These are phyloP conservation scores for Penicillium sp. DNA, from an alignment of 2,329 filamentous ascomycete species.

Conservation along the genomic window DNA sequence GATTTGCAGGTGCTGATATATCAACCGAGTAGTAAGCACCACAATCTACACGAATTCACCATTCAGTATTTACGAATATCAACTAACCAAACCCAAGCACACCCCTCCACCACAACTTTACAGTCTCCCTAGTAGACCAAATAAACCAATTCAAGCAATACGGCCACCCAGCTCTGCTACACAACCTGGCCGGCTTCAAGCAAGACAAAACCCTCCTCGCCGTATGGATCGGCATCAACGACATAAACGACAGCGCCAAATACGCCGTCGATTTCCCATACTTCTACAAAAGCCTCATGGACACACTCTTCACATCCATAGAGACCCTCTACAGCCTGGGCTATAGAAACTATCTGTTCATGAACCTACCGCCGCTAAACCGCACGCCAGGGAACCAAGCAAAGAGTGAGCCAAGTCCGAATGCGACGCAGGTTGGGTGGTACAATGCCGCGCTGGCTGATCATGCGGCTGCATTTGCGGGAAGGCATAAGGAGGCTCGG, in stretches of 20 bases:
- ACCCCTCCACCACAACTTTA: conserved; percentile 54
- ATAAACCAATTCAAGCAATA: conserved; percentile 51
- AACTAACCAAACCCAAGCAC: conserved; percentile 34
- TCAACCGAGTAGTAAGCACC: conserved; percentile 42
- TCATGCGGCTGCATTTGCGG: conserved; percentile 39
- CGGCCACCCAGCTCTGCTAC: conserved; percentile 43
- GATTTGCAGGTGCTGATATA: conserved; percentile 56
- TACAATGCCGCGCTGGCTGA: conserved; percentile 46
- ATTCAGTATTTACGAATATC: neutral
- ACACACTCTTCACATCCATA: conserved; percentile 45
- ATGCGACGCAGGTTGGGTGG: conserved; percentile 47
- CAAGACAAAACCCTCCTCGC: conserved; percentile 46
- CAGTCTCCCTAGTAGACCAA: conserved; percentile 52
- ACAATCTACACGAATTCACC: neutral
- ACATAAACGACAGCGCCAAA: conserved; percentile 53
- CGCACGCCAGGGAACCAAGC: conserved; percentile 43
- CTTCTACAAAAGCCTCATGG: conserved; percentile 48
- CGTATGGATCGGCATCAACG: conserved; percentile 59
- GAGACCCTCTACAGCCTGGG: conserved; percentile 45
- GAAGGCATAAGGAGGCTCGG: conserved; percentile 33
- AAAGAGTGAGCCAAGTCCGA: conserved; percentile 42
- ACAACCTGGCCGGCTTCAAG: conserved; percentile 33
- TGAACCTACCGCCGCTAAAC: conserved; percentile 55
- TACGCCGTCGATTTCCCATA: conserved; percentile 46
- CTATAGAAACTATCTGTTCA: conserved; percentile 50